Conservation (phyloP, 805 yeast species). For the Nakazawaea ernobii region DNA sequence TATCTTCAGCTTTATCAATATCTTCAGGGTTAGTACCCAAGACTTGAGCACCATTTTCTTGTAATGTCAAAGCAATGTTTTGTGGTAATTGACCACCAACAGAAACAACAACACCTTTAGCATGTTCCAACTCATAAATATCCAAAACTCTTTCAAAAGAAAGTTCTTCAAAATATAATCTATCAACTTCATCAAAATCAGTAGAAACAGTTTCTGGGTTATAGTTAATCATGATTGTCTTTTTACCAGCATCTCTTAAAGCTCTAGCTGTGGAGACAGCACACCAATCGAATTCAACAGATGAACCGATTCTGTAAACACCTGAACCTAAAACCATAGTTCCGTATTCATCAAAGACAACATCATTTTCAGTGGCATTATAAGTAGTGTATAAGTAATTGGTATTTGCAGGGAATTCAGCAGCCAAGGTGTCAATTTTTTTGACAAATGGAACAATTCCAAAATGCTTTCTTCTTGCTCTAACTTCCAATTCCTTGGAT, state of each 20-base stretch:
- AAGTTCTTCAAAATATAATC: slow-evolving; percentile 93
- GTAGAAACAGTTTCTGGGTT: slow-evolving; percentile 99
- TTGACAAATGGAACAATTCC: slow-evolving; percentile 91
- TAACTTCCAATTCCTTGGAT: slow-evolving; percentile 71
- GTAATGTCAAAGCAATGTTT: slow-evolving; percentile 85
- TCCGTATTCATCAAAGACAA: slow-evolving; percentile 84
- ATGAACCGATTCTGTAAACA: slow-evolving; percentile 97
- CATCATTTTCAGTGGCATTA: slow-evolving; percentile 83
- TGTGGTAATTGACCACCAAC: slow-evolving; percentile 99
- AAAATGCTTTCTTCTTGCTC: slow-evolving; percentile 72
- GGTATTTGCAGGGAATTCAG: slow-evolving; percentile 97
- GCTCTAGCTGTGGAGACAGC: slow-evolving; percentile 97
- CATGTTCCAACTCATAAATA: slow-evolving; percentile 86
- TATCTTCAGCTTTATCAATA: slow-evolving; percentile 96
- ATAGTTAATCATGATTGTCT: slow-evolving; percentile 94
- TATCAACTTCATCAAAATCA: slow-evolving; percentile 96
- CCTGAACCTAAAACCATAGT: slow-evolving; percentile 96
- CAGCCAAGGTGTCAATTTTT: slow-evolving; percentile 95
- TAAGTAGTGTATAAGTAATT: slow-evolving; percentile 95
- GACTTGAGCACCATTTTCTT: slow-evolving; percentile 77
- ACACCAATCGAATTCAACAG: slow-evolving; percentile 99
- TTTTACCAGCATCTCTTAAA: slow-evolving; percentile 77
- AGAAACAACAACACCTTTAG: slow-evolving; percentile 89
- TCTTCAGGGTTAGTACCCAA: slow-evolving; percentile 93
- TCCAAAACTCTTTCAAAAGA: slow-evolving; percentile 96